A percentile compares a stretch with the other conserved stretches of the same genome.
phyloP scores from a whole-genome alignment of 768 basidiomycete species.

The Wakefieldia striispora region DNA sequence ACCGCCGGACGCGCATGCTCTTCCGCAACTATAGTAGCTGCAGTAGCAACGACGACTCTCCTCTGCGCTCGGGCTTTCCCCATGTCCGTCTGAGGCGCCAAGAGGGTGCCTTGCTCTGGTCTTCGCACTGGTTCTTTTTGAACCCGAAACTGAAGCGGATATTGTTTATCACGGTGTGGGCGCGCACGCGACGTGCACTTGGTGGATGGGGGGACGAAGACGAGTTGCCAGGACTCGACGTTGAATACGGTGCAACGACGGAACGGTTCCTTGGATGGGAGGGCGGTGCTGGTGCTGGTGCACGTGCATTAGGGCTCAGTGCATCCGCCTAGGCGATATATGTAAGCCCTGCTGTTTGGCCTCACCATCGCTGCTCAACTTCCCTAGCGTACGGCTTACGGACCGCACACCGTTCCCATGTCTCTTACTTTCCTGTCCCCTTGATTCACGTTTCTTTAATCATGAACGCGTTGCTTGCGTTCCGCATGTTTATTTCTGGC shows the following conservation, averaged over 20 bases:
- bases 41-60: conserved; percentile 33
- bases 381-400: background rate
- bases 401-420: background rate
- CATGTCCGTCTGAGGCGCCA: conserved; percentile 52
- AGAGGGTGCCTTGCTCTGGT: conserved; percentile 87
- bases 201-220: conserved; percentile 52
- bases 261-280: conserved; percentile 83
- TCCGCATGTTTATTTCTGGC: conserved; percentile 4
- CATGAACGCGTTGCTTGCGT: background rate
- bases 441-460: background rate
- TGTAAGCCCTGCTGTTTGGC: conserved; percentile 23
- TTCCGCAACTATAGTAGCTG: conserved; percentile 35
- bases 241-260: conserved; percentile 32
- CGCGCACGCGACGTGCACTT: conserved; percentile 62
- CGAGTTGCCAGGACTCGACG: conserved; percentile 34
- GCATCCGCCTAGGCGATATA: conserved; percentile 30
- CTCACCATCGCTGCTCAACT: conserved; percentile 18
- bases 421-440: background rate
- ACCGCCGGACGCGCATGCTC: conserved; percentile 10
- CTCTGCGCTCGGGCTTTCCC: conserved; percentile 37
- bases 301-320: conserved; percentile 70
- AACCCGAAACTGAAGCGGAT: conserved; percentile 91
- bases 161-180: conserved; percentile 91
- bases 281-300: conserved; percentile 75
- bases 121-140: conserved; percentile 95